These are phyloP conservation scores for Anethum foeniculum DNA, from an alignment of 140 eudicot species.

Conservation along the genomic window DNA sequence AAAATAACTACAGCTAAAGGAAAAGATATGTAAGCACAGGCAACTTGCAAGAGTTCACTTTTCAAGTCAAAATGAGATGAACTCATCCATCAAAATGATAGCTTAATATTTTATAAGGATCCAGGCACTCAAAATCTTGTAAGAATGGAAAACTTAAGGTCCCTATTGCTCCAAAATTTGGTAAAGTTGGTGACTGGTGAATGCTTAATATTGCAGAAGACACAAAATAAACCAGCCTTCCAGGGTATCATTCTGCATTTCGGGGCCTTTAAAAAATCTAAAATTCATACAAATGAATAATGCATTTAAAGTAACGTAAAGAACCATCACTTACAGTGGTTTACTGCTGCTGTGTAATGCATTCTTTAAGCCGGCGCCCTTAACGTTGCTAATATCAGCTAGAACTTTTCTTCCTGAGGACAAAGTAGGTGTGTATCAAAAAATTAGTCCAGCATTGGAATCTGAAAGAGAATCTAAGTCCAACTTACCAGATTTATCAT, in stretches of 20 bases:
- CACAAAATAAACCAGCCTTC: neutral
- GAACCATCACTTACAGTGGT: constrained; percentile 31
- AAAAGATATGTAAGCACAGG: neutral
- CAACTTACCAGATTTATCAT: constrained; percentile 31
- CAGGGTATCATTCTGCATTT: neutral
- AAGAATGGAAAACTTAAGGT: neutral
- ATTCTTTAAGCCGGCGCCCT: constrained; percentile 21
- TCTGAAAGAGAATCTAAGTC: neutral
- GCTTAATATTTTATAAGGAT: neutral
- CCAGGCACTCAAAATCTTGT: neutral
- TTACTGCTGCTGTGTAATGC: constrained; percentile 23
- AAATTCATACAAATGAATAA: neutral
- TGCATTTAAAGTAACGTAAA: neutral
- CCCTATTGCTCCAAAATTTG: neutral
- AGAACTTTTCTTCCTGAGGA: constrained; percentile 58
- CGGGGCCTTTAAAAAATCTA: neutral
- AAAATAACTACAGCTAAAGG: neutral
- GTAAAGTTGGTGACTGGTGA: neutral
- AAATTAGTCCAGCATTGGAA: neutral
- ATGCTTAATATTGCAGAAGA: neutral
- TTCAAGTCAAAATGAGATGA: neutral
- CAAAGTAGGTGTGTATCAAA: neutral
- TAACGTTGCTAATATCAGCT: constrained; percentile 64
- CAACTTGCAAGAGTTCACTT: constrained; percentile 8
- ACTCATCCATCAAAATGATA: neutral